Evolutionary conservation across 768 basidiomycete species (phyloP).

Genomic region (Suillus luteus): DNA sequence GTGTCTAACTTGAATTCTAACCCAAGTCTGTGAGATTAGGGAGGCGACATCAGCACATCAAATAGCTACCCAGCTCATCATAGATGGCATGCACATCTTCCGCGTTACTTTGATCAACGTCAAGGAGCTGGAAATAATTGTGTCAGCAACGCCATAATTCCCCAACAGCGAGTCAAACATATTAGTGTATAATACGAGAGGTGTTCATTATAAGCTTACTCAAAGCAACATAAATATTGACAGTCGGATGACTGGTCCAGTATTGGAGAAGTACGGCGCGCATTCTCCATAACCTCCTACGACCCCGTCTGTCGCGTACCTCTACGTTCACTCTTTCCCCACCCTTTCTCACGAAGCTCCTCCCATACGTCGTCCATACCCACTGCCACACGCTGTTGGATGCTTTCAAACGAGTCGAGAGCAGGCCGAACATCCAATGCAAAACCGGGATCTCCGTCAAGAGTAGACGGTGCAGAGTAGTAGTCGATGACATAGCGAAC

Average conservation of each 20-base stretch:
- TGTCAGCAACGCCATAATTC: not conserved
- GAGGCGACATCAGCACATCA: not conserved
- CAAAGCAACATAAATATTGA: not conserved
- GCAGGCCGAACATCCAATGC: constrained; percentile 95
- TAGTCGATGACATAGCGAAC: constrained; percentile 98
- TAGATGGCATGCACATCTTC: not conserved
- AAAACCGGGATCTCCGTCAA: constrained; percentile 93
- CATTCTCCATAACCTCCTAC: not conserved
- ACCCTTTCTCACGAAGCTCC: constrained; percentile 34
- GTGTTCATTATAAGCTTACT: constrained; percentile 1
- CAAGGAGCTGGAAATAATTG: not conserved
- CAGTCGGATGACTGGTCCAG: not conserved
- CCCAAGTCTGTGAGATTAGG: not conserved
- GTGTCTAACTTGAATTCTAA: not conserved
- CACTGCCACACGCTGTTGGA: constrained; percentile 70
- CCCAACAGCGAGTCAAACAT: not conserved
- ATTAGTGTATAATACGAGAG: not conserved
- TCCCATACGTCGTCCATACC: constrained; percentile 73
- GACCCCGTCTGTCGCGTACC: not conserved
- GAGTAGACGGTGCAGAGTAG: constrained; percentile 88
- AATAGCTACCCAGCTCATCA: not conserved
- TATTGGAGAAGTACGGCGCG: not conserved
- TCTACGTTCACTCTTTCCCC: constrained; percentile 19
- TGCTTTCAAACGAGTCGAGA: constrained; percentile 77
- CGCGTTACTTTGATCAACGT: not conserved